Base-by-base conservation (phyloP, 1,139 yeast species). In the Pichia inconspicua region DNA sequence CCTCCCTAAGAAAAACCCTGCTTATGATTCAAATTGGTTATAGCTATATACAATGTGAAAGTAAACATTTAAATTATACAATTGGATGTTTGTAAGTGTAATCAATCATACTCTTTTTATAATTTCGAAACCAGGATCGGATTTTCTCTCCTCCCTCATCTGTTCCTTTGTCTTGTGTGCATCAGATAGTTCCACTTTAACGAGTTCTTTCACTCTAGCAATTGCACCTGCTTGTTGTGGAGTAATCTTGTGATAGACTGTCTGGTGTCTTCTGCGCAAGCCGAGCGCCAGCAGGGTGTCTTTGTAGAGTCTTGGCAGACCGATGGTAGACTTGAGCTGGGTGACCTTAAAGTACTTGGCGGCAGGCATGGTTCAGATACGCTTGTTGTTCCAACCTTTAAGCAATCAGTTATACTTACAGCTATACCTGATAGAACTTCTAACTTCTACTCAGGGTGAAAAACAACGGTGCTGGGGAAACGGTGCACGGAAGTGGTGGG, bases 151-250 rank as follows among this genome's bases (percentile, higher is more conserved):
- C n/a, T 60, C 61, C 48, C 82, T 72, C 61, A 81, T 71, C 58
- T 83, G 71, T n/a, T 66, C 64, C 44, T 70, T 73, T 2, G 78
- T 65, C 58, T 77, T 66, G 27, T 65, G 67, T 37, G 72, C 68
- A 42, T 81, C 81, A 9, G 84, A 82, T 41, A 89, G 71, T 58
- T 89, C 94, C 31, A 92, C 94, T 50, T 77, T 77, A n/a, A 92
- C 92, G 49, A 92, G 72, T 65, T 92, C 97, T 66, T 92, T 92
- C 48, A 92, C 87, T 52, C 77, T 73, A 44, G 88, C 79, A 51
- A 92, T 75, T 70, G 84, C 82, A 63, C 95, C 96, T 7, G 97
- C 97, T 50, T 84, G 77, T 38, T 84, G 77, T 22, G 94, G 89
- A 25, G 84, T 75, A 11, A 87, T 89, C 44, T 71, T 70, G 59